phyloP scores from a whole-genome alignment of 306 rosid genomes.

The Lathyrus oleraceus region DNA sequence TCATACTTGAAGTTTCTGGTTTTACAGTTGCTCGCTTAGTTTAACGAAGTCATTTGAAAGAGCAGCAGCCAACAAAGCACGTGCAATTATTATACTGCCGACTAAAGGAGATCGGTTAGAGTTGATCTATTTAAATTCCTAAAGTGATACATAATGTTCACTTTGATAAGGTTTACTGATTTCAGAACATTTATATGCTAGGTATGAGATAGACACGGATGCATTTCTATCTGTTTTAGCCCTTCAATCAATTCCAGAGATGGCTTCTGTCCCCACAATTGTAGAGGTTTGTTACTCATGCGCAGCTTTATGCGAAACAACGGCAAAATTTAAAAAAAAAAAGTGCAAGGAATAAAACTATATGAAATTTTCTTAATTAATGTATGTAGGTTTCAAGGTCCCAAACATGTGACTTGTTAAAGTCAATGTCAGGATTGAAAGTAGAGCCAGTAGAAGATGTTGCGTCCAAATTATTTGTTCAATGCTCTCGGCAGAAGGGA shows the following conservation, averaged over 20 bases:
- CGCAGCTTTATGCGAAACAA: slow-evolving; percentile 19
- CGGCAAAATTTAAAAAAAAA: background rate
- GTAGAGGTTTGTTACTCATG: slow-evolving; percentile 71
- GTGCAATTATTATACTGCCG: slow-evolving; percentile 88
- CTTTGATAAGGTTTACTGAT: slow-evolving; percentile 43
- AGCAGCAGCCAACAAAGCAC: slow-evolving; percentile 91
- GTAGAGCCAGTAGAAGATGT: slow-evolving; percentile 92
- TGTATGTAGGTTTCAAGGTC: slow-evolving; percentile 84
- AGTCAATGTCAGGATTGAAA: slow-evolving; percentile 82
- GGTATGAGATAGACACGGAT: slow-evolving; percentile 98
- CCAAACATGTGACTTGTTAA: slow-evolving; percentile 80
- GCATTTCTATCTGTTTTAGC: slow-evolving; percentile 95
- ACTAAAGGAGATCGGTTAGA: slow-evolving; percentile 88
- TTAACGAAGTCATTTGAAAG: slow-evolving; percentile 91
- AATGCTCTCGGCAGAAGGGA: slow-evolving; percentile 98
- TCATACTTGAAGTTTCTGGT: slow-evolving; percentile 42
- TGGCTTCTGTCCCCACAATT: slow-evolving; percentile 81
- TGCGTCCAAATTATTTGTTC: slow-evolving; percentile 92
- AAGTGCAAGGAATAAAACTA: background rate
- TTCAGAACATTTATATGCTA: slow-evolving; percentile 45
- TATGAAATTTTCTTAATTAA: slow-evolving; percentile 35
- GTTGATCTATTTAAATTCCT: slow-evolving; percentile 31
- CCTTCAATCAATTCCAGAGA: slow-evolving; percentile 85
- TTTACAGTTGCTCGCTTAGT: slow-evolving; percentile 83
- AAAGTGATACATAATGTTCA: background rate